Percentiles rank a stretch among this genome's conserved stretches.
Evolutionary conservation across 2,329 filamentous ascomycete species (phyloP).

Genomic region (Graphilbum fragrans): DNA sequence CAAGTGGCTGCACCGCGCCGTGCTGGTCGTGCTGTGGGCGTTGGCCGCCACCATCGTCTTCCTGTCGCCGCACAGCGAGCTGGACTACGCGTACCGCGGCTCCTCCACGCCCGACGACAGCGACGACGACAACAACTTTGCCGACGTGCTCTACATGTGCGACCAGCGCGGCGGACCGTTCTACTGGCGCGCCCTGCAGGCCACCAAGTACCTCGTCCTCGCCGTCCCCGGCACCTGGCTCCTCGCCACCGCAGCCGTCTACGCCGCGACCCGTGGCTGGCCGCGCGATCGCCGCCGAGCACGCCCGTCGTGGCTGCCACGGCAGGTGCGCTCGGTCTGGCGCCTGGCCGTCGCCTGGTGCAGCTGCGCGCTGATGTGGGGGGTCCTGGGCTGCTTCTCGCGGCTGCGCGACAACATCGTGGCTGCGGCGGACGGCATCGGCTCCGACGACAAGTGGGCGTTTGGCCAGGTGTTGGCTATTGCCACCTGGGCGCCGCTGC

Average conservation of each 20-base stretch:
- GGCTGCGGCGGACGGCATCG: too few relatives aligned
- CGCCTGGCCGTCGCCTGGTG: too few relatives aligned
- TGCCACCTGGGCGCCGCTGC: too few relatives aligned
- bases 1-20: slow-evolving; percentile 7
- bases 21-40: slow-evolving; percentile 8
- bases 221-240: slow-evolving; percentile 10
- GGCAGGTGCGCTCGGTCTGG: too few relatives aligned
- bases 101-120: background rate
- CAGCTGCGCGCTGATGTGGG: too few relatives aligned
- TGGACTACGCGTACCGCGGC: slow-evolving; percentile 6
- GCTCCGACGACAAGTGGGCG: too few relatives aligned
- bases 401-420: too few relatives aligned
- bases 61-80: slow-evolving; percentile 8
- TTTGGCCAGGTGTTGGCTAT: too few relatives aligned
- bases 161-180: slow-evolving; percentile 8
- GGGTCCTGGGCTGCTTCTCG: too few relatives aligned
- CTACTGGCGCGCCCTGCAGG: slow-evolving; percentile 9
- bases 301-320: too few relatives aligned
- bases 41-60: slow-evolving; percentile 7
- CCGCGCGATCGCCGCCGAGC: too few relatives aligned
- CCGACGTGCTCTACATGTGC: slow-evolving; percentile 3
- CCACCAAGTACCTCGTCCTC: slow-evolving; percentile 7
- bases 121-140: slow-evolving; percentile 1
- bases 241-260: slow-evolving; percentile 3
- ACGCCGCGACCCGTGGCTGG: background rate